phyloP scores from a whole-genome alignment of 371 early-diverging fungal genomes.

The Saksenaea vasiformis region DNA sequence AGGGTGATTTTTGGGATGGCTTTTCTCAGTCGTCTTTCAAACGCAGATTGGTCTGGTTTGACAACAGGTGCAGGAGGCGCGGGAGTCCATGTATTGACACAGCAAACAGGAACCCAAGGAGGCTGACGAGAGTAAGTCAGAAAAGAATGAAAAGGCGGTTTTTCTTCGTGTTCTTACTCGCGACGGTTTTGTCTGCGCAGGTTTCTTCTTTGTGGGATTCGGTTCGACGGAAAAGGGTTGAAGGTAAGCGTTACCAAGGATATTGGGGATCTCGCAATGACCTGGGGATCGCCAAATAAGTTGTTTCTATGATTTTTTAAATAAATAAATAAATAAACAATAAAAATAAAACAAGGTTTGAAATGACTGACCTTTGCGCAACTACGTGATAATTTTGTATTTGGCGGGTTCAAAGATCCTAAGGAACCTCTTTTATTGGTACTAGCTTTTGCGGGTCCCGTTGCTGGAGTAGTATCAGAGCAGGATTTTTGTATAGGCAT shows the following conservation, averaged over 20 bases:
- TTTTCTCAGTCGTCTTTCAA: conserved; percentile 28
- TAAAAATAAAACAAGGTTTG: background rate
- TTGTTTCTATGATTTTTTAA: background rate
- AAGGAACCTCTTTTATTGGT: conserved; percentile 22
- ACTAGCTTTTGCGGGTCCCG: background rate
- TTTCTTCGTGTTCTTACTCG: conserved; percentile 9
- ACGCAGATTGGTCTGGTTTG: conserved; percentile 19
- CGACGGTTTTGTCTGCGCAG: background rate
- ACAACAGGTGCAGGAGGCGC: conserved; percentile 19
- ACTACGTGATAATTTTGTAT: conserved; percentile 3
- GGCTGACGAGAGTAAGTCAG: conserved; percentile 15
- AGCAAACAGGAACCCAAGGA: conserved; percentile 30
- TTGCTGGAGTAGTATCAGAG: conserved; percentile 17
- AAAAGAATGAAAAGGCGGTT: background rate
- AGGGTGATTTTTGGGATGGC: conserved; percentile 26
- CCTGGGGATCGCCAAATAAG: conserved; percentile 46
- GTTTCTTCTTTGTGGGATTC: conserved; percentile 4
- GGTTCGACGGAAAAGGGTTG: conserved; percentile 13
- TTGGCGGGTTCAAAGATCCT: conserved; percentile 18
- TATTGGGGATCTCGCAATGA: conserved; percentile 51
- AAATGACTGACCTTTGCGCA: background rate
- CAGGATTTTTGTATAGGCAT: conserved; percentile 21
- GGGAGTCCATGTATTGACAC: conserved; percentile 18
- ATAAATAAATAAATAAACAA: background rate
- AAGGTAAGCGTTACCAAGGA: conserved; percentile 47